These are phyloP conservation scores for Marsdenia floribunda DNA, from an alignment of 257 asterid genomes.

Conservation along the genomic window DNA sequence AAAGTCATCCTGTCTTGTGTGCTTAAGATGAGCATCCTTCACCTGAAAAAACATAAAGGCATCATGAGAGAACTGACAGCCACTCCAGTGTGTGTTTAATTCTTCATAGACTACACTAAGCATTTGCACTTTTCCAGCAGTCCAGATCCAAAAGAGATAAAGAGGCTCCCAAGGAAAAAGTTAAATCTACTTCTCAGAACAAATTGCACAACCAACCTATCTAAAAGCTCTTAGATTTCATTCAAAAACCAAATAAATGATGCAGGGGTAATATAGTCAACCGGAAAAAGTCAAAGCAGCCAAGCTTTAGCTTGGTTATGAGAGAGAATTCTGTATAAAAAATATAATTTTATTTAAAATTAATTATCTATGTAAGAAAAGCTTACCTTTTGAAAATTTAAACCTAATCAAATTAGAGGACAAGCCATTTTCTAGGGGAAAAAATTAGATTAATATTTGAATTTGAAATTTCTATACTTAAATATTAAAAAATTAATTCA, in stretches of 20 bases:
- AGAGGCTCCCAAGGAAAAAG: background rate
- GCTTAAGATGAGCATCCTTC: background rate
- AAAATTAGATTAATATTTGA: too few species aligned
- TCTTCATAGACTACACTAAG: background rate
- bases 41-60: constrained; percentile 18
- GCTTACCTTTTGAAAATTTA: too few species aligned
- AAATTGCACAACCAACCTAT: background rate
- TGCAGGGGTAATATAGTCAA: too few species aligned
- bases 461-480: too few species aligned
- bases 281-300: too few species aligned
- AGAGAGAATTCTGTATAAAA: too few species aligned
- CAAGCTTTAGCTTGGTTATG: too few species aligned
- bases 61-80: background rate
- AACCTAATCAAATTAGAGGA: too few species aligned
- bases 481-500: too few species aligned
- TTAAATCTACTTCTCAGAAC: background rate
- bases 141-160: background rate
- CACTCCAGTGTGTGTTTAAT: background rate
- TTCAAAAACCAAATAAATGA: background rate
- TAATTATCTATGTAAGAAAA: too few species aligned
- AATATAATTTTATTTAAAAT: too few species aligned
- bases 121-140: background rate
- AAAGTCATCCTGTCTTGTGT: background rate
- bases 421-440: too few species aligned
- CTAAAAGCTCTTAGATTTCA: background rate